Conservation (phyloP, 2,329 filamentous ascomycete genomes). For the Acarospora socialis region DNA sequence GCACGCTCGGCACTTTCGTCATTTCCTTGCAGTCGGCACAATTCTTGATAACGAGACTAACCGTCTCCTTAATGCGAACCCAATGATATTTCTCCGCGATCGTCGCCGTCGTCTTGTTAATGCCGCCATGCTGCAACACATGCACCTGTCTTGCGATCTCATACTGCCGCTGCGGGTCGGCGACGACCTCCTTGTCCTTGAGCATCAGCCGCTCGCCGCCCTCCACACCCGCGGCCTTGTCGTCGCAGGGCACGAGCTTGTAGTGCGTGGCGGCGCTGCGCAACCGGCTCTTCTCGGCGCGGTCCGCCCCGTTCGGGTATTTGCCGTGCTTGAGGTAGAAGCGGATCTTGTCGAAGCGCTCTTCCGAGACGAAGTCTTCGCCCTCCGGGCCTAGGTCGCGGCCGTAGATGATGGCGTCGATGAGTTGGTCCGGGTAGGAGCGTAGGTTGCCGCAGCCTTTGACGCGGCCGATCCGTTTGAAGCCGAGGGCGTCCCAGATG, state of each 20-base stretch:
- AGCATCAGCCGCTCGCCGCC: conserved; percentile 73
- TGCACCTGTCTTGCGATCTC: conserved; percentile 74
- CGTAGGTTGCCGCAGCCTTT: conserved; percentile 56
- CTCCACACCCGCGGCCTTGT: conserved; percentile 23
- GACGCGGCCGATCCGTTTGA: conserved; percentile 80
- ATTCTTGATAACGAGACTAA: conserved; percentile 84
- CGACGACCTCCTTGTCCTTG: conserved; percentile 94
- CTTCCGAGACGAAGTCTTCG: conserved; percentile 79
- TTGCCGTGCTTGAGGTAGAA: conserved; percentile 91
- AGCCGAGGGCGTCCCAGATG: conserved; percentile 84
- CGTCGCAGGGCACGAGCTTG: conserved; percentile 49
- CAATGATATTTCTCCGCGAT: conserved; percentile 94
- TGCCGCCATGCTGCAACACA: conserved; percentile 65
- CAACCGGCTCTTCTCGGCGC: conserved; percentile 88
- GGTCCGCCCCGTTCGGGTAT: conserved; percentile 84
- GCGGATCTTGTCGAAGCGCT: conserved; percentile 96
- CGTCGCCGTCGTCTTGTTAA: conserved; percentile 93
- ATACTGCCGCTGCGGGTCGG: conserved; percentile 77
- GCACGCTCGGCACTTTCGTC: conserved; percentile 39
- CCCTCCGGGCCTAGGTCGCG: conserved; percentile 46
- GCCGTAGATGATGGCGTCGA: conserved; percentile 69
- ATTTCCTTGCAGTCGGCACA: conserved; percentile 80
- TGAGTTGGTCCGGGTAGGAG: conserved; percentile 52
- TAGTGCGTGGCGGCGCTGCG: conserved; percentile 91
- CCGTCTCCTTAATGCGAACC: conserved; percentile 96